Evolutionary conservation across 805 yeast genomes (phyloP).

Genomic region (Kodamaea lidongshanica): DNA sequence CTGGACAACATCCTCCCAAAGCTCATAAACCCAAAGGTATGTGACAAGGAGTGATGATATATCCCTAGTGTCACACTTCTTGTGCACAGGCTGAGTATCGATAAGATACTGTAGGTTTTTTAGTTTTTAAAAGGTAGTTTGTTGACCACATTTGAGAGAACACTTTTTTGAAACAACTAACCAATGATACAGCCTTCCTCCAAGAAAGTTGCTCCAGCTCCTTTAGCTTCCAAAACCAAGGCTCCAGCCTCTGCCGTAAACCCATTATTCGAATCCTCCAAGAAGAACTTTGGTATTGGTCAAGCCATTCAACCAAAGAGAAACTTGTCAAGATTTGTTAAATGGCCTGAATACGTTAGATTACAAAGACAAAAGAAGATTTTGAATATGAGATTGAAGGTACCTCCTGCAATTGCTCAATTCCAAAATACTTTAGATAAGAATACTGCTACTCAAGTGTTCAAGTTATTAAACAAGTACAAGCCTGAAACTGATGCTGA

Average conservation of each 20-base stretch:
- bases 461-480: conserved; percentile 97
- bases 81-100: conserved; percentile 23
- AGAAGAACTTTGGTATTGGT: conserved; percentile 94
- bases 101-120: conserved; percentile 19
- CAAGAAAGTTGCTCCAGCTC: conserved; percentile 44
- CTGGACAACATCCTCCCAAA: conserved; percentile 17
- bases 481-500: conserved; percentile 96
- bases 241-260: conserved; percentile 24
- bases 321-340: conserved; percentile 94
- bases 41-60: conserved; percentile 16
- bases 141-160: conserved; percentile 12
- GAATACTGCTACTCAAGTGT: conserved; percentile 96
- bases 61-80: too few relatives aligned
- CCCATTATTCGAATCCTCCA: conserved; percentile 54
- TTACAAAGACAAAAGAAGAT: conserved; percentile 99
- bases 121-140: conserved; percentile 11
- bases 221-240: conserved; percentile 35
- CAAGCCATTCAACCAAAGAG: conserved; percentile 93
- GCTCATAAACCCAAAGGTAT: conserved; percentile 11
- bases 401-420: conserved; percentile 97
- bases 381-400: conserved; percentile 92
- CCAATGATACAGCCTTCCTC: conserved; percentile 17
- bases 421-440: conserved; percentile 94
- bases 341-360: conserved; percentile 98
- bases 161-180: conserved; percentile 15